Conservation (phyloP, 208 protist species). For the Leishmania aethiopica region DNA sequence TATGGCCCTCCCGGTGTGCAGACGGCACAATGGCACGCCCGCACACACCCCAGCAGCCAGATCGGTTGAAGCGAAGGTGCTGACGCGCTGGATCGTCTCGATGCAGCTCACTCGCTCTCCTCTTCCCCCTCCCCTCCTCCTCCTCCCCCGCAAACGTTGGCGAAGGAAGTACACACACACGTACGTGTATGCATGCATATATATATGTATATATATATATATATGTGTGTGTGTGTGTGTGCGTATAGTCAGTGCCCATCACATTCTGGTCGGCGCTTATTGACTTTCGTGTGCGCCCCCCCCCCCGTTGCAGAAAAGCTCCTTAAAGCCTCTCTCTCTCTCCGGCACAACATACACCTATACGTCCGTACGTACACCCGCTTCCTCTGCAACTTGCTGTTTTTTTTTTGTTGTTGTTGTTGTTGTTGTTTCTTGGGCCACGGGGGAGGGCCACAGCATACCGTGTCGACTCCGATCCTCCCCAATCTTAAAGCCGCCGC, state of each 20-base stretch:
- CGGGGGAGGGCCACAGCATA: neutral
- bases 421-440: neutral
- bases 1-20: no score
- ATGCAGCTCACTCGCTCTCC: neutral
- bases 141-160: neutral
- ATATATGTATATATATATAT: neutral
- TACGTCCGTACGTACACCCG: neutral
- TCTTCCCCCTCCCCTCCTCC: neutral
- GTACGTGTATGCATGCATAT: rapidly evolving
- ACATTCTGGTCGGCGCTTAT: no score
- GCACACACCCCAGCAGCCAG: neutral
- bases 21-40: no score
- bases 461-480: neutral
- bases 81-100: neutral
- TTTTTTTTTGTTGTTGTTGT: neutral
- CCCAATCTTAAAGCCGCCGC: neutral
- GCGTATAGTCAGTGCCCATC: neutral
- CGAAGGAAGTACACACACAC: no score
- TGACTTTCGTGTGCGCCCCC: neutral
- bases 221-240: no score
- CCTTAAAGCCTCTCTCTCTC: no score
- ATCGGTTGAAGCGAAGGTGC: neutral
- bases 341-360: neutral
- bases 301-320: neutral
- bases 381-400: neutral